phyloP scores from a whole-genome alignment of 2,329 filamentous ascomycete species.

The Fusarium redolens region DNA sequence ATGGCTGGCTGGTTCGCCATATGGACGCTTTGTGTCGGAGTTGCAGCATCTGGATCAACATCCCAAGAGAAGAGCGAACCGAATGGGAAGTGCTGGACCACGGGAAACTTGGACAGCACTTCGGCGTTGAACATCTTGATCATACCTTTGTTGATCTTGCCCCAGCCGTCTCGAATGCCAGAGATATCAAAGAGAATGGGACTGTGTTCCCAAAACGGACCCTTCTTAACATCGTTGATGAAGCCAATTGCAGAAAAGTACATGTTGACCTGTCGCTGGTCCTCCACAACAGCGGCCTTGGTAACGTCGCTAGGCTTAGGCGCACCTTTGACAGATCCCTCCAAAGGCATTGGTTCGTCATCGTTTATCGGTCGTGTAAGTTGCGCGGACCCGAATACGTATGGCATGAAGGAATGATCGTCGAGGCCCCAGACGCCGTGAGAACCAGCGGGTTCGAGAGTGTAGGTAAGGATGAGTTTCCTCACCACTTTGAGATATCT shows the following conservation, averaged over 20 bases:
- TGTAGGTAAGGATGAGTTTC: slow-evolving; percentile 88
- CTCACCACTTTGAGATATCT: slow-evolving; percentile 86
- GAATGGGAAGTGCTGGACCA: slow-evolving; percentile 95
- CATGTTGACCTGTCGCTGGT: slow-evolving; percentile 77
- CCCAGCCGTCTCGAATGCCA: slow-evolving; percentile 92
- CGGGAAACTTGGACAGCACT: slow-evolving; percentile 95
- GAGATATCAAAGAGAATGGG: slow-evolving; percentile 95
- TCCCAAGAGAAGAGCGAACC: slow-evolving; percentile 85
- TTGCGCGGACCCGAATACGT: slow-evolving; percentile 95
- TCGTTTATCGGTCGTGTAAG: slow-evolving; percentile 79
- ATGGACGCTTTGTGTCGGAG: slow-evolving; percentile 65
- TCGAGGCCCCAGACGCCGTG: slow-evolving; percentile 99
- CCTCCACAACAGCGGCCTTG: slow-evolving; percentile 71
- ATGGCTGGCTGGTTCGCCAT: slow-evolving; percentile 64
- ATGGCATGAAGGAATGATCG: slow-evolving; percentile 93
- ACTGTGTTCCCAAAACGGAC: slow-evolving; percentile 97
- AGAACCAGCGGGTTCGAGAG: slow-evolving; percentile 92
- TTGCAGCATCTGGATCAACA: slow-evolving; percentile 68
- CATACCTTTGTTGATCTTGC: slow-evolving; percentile 99
- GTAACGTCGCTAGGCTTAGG: slow-evolving; percentile 78
- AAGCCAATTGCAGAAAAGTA: slow-evolving; percentile 97
- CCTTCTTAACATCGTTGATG: slow-evolving; percentile 96
- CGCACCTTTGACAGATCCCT: slow-evolving; percentile 79
- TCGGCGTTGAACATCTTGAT: slow-evolving; percentile 99
- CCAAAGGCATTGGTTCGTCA: slow-evolving; percentile 72